Percentiles rank a stretch among this genome's conserved stretches.
phyloP scores from a whole-genome alignment of 768 basidiomycete genomes.

The Auriscalpium vulgare region DNA sequence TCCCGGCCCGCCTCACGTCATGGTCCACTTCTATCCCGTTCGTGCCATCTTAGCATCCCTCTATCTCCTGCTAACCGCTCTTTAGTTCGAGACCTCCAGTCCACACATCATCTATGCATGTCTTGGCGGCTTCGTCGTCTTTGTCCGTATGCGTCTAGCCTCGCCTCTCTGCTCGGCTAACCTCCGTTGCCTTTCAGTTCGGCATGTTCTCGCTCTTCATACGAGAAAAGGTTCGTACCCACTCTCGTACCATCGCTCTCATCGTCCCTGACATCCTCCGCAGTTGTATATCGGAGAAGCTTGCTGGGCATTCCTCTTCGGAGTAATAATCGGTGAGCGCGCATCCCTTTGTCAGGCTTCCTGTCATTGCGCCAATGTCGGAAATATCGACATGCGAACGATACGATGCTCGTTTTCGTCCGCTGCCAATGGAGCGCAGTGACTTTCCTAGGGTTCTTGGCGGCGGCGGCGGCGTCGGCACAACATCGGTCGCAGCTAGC shows the following conservation, averaged over 20 bases:
- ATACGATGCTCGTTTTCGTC: neutral
- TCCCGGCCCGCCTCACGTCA: neutral
- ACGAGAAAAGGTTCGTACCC: conserved; percentile 60
- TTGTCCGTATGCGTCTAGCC: conserved; percentile 35
- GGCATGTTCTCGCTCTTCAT: conserved; percentile 93
- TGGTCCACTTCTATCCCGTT: conserved; percentile 46
- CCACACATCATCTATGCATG: conserved; percentile 75
- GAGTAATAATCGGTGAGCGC: conserved; percentile 74
- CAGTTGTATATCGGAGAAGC: conserved; percentile 94
- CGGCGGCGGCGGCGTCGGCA: too few relatives aligned
- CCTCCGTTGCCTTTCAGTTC: conserved; percentile 43
- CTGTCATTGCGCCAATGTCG: neutral
- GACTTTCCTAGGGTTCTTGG: too few relatives aligned
- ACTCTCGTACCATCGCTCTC: too few relatives aligned
- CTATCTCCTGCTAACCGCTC: conserved; percentile 3
- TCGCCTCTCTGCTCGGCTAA: too few relatives aligned
- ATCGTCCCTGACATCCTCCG: neutral
- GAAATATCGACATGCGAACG: neutral
- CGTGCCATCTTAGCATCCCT: conserved; percentile 12
- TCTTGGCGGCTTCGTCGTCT: conserved; percentile 74
- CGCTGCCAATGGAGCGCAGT: neutral
- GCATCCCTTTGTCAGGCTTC: neutral
- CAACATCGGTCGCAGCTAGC: too few relatives aligned
- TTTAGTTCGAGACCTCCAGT: conserved; percentile 50
- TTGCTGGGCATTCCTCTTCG: conserved; percentile 89